Conservation (phyloP, 2,329 filamentous ascomycete species). For the Apiospora marii region DNA sequence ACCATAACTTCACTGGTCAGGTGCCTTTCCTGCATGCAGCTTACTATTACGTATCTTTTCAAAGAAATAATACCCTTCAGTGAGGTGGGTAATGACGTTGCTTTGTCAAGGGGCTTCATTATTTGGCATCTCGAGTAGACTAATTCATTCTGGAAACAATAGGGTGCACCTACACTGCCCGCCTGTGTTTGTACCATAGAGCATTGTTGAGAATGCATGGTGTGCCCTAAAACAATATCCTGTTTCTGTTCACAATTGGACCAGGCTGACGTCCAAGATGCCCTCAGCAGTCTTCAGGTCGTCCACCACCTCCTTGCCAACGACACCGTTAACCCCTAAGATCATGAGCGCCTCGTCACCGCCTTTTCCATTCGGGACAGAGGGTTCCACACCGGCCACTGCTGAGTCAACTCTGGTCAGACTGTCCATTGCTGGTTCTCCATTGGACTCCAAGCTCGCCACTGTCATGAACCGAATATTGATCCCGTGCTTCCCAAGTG, state of each 20-base stretch:
- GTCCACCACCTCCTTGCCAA: conserved; percentile 63
- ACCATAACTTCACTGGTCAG: too few species aligned
- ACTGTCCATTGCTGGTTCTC: conserved; percentile 26
- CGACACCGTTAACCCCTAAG: conserved; percentile 72
- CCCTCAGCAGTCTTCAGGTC: conserved; percentile 59
- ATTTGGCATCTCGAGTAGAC: background rate
- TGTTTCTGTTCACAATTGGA: conserved; percentile 45
- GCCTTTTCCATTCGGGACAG: conserved; percentile 29
- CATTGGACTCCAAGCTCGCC: conserved; percentile 52
- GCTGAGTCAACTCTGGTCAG: conserved; percentile 34
- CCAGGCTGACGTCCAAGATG: conserved; percentile 63
- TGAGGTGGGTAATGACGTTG: too few species aligned
- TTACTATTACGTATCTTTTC: too few species aligned
- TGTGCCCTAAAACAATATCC: background rate
- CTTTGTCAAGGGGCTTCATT: background rate
- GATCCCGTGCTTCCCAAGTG: conserved; percentile 73
- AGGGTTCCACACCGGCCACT: conserved; percentile 28
- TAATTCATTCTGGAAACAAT: background rate
- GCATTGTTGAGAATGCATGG: background rate
- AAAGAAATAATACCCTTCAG: too few species aligned
- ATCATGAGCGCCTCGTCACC: conserved; percentile 83
- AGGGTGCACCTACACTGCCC: background rate
- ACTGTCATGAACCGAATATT: conserved; percentile 87
- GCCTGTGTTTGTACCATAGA: background rate
- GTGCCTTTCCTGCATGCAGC: too few species aligned